Evolutionary conservation across 2,329 filamentous ascomycete genomes (phyloP).

Genomic region (Aureobasidium pullulans): DNA sequence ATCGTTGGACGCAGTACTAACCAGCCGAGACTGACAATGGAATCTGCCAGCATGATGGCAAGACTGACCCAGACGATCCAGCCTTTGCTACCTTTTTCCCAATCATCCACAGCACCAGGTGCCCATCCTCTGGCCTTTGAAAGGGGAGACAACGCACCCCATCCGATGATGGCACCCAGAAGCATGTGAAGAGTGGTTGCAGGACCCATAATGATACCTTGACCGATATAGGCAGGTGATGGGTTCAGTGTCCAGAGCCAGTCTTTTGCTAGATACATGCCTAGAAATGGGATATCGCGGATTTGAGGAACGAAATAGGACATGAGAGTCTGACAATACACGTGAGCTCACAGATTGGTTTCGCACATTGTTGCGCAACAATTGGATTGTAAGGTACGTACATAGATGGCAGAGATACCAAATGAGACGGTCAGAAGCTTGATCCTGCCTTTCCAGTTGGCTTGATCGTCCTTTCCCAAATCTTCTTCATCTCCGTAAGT

Average conservation of each 20-base stretch:
- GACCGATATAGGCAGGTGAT: slow-evolving; percentile 92
- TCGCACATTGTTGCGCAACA: background rate
- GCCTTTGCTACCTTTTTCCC: slow-evolving; percentile 88
- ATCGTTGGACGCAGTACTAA: slow-evolving; percentile 60
- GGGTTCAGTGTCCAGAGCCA: slow-evolving; percentile 98
- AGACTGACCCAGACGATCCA: slow-evolving; percentile 98
- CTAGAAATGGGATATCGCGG: slow-evolving; percentile 81
- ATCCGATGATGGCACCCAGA: slow-evolving; percentile 78
- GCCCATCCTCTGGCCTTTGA: slow-evolving; percentile 86
- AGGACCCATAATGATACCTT: slow-evolving; percentile 97
- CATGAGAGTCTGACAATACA: slow-evolving; percentile 58
- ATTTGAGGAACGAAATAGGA: slow-evolving; percentile 87
- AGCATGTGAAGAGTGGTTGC: slow-evolving; percentile 95
- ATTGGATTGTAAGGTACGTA: slow-evolving; percentile 22
- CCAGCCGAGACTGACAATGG: slow-evolving; percentile 78
- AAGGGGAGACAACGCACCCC: slow-evolving; percentile 82
- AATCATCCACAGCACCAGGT: slow-evolving; percentile 75
- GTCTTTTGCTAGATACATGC: slow-evolving; percentile 59
- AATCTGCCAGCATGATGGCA: slow-evolving; percentile 94
- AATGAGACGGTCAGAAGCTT: slow-evolving; percentile 54
- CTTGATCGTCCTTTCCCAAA: slow-evolving; percentile 30
- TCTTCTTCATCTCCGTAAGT: slow-evolving; percentile 20
- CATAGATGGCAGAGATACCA: slow-evolving; percentile 47
- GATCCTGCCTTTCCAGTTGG: slow-evolving; percentile 57
- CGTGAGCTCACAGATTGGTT: slow-evolving; percentile 8